A percentile compares a stretch with the other conserved stretches of the same genome.
These are phyloP conservation scores for Uronychia setigera DNA, from an alignment of 73 alveolate genomes.

Conservation along the genomic window DNA sequence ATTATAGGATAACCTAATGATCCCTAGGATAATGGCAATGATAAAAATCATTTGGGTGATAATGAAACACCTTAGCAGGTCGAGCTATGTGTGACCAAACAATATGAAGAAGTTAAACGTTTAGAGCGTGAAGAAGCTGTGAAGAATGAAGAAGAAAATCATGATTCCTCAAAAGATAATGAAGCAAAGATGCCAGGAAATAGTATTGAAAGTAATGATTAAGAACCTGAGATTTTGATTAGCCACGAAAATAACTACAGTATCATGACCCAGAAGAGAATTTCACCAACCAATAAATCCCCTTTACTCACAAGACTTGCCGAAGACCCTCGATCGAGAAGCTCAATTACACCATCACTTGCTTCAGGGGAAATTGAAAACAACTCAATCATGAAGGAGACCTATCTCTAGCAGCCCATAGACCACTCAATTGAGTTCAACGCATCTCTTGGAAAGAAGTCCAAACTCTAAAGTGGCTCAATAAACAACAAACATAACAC, in stretches of 20 bases:
- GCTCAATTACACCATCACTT: neutral
- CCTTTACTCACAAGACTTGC: neutral
- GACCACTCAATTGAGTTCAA: neutral
- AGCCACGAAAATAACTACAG: no score
- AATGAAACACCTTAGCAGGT: neutral
- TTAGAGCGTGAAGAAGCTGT: neutral
- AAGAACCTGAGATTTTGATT: neutral
- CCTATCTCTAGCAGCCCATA: neutral
- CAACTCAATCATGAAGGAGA: neutral
- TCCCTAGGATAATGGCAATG: no score
- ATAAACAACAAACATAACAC: constrained; percentile 1
- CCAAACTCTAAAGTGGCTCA: no score
- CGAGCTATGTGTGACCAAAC: neutral
- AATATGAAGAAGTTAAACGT: neutral
- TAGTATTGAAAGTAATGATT: neutral
- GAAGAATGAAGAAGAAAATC: neutral
- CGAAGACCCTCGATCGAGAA: neutral
- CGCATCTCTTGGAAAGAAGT: neutral
- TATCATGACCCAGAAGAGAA: no score
- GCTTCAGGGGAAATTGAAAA: neutral
- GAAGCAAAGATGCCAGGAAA: neutral
- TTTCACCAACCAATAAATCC: neutral
- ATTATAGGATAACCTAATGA: no score
- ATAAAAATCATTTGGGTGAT: neutral
- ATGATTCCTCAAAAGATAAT: neutral